These are phyloP conservation scores for Gastroboletus turbinatus DNA, from an alignment of 1,284 basidiomycete species.

Conservation along the genomic window DNA sequence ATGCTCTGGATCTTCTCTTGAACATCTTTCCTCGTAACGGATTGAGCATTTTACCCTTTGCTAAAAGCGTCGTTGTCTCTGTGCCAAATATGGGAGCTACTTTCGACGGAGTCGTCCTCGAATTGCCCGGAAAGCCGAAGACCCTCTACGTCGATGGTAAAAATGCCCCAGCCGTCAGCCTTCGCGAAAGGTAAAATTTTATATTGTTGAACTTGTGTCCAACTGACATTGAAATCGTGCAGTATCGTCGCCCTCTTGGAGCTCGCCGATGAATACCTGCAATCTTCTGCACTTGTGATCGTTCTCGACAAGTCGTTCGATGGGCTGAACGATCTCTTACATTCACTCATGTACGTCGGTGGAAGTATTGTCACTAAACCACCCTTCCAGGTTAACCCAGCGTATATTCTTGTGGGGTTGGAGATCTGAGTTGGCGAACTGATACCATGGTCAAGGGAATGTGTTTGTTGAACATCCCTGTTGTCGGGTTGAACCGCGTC, in stretches of 20 bases:
- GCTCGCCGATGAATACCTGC: slow-evolving; percentile 75
- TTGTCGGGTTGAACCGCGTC: slow-evolving; percentile 26
- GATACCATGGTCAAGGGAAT: slow-evolving; percentile 30
- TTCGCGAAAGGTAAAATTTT: slow-evolving; percentile 68
- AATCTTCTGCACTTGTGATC: slow-evolving; percentile 76
- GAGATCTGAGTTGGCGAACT: slow-evolving; percentile 50
- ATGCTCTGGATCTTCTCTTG: slow-evolving; percentile 74
- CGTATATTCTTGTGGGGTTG: slow-evolving; percentile 74
- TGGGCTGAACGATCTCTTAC: slow-evolving; percentile 60
- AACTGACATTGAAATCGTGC: slow-evolving; percentile 9
- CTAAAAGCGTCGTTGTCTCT: slow-evolving; percentile 71
- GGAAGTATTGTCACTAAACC: slow-evolving; percentile 76
- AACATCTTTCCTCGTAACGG: slow-evolving; percentile 72
- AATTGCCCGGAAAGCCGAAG: slow-evolving; percentile 65
- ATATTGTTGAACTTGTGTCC: background rate
- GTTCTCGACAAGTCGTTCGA: slow-evolving; percentile 62
- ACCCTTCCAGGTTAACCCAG: slow-evolving; percentile 66
- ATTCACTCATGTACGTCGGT: slow-evolving; percentile 83
- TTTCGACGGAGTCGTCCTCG: slow-evolving; percentile 76
- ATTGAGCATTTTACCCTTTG: slow-evolving; percentile 60
- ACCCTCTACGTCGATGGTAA: slow-evolving; percentile 81
- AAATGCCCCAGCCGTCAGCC: slow-evolving; percentile 69
- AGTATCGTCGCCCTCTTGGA: slow-evolving; percentile 83
- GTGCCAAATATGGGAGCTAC: slow-evolving; percentile 61
- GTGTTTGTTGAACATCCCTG: slow-evolving; percentile 22